These are phyloP conservation scores for Samsoniella hepiali DNA, from an alignment of 2,329 filamentous ascomycete species.

Conservation along the genomic window DNA sequence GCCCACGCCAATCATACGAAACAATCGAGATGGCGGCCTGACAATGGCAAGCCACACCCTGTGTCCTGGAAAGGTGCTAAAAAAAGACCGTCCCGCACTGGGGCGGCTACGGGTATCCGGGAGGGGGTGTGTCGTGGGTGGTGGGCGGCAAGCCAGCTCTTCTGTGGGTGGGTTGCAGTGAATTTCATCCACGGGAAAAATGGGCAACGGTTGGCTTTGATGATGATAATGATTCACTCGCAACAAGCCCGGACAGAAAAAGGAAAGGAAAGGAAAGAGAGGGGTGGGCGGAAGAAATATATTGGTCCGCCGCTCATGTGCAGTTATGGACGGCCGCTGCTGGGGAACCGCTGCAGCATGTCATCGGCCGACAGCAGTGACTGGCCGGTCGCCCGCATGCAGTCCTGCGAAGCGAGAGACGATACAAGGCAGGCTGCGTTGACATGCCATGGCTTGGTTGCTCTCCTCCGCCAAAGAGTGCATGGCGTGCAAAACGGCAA, in stretches of 20 bases:
- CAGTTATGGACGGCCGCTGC: background rate
- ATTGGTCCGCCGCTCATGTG: background rate
- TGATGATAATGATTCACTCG: background rate
- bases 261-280: background rate
- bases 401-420: background rate
- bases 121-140: background rate
- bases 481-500: background rate
- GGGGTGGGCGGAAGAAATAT: background rate
- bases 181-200: background rate
- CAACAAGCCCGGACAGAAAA: background rate
- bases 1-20: background rate
- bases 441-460: background rate
- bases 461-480: too few relatives aligned
- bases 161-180: background rate
- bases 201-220: background rate
- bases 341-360: background rate
- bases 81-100: slow-evolving; percentile 12
- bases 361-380: background rate
- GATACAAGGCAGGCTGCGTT: background rate
- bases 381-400: background rate
- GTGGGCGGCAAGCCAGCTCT: slow-evolving; percentile 10
- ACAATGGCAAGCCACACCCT: background rate
- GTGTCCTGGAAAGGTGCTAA: slow-evolving; percentile 9
- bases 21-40: slow-evolving; percentile 11
- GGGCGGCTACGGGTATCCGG: slow-evolving; percentile 12